A percentile compares a stretch with the other conserved stretches of the same genome.
These are phyloP conservation scores for Stereum hirsutum DNA, from an alignment of 1,284 basidiomycete species.

Conservation along the genomic window DNA sequence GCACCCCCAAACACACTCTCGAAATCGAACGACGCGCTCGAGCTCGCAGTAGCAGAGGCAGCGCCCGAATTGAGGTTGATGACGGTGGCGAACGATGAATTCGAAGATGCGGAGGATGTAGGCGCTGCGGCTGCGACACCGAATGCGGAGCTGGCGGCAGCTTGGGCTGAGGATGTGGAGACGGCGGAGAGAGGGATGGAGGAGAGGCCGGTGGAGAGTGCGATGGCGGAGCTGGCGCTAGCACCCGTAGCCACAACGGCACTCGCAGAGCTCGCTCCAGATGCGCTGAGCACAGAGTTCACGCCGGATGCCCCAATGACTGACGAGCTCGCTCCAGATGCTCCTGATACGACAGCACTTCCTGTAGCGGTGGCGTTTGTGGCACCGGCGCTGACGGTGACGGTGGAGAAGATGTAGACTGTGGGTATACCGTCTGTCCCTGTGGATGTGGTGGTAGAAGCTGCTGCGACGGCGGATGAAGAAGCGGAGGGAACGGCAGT, in stretches of 20 bases:
- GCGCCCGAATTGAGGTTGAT: not conserved
- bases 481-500: not conserved
- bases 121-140: not conserved
- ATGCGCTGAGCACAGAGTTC: not conserved
- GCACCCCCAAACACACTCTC: no score
- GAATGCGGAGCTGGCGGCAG: no score
- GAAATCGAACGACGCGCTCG: no score
- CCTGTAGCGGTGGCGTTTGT: no score
- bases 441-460: not conserved
- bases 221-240: not conserved
- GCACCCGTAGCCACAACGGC: not conserved
- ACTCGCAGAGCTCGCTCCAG: not conserved
- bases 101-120: not conserved
- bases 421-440: not conserved
- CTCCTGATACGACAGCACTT: no score
- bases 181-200: not conserved
- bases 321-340: no score
- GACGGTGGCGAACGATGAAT: not conserved
- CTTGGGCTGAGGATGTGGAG: not conserved
- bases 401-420: not conserved
- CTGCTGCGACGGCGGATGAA: not conserved
- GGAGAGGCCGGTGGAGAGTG: not conserved
- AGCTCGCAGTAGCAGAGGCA: not conserved
- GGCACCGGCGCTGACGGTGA: slow-evolving; percentile 4
- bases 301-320: not conserved